phyloP scores from a whole-genome alignment of 192 early-diverging fungal species.

The Backusella macrospora region DNA sequence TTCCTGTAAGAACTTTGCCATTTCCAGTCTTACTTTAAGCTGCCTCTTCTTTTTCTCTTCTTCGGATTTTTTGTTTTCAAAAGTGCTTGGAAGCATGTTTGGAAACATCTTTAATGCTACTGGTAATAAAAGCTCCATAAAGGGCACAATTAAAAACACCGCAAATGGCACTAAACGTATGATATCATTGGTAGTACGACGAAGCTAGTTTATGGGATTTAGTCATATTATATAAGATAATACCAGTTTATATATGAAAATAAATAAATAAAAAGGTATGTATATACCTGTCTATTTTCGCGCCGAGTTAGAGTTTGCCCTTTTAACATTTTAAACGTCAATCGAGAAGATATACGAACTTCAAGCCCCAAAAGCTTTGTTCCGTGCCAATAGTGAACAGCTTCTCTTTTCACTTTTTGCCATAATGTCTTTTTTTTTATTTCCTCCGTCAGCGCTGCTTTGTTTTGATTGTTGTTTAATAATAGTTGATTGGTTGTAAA shows the following conservation, averaged over 20 bases:
- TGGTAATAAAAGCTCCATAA: constrained; percentile 93
- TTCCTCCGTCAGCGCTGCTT: too few relatives aligned
- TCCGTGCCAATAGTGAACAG: constrained; percentile 91
- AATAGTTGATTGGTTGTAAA: too few relatives aligned
- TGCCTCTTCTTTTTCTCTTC: constrained; percentile 95
- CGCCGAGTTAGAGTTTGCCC: constrained; percentile 81
- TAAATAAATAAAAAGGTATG: too few relatives aligned
- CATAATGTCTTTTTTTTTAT: constrained; percentile 61
- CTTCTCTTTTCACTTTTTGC: constrained; percentile 86
- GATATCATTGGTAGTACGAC: constrained; percentile 85
- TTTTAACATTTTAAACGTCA: constrained; percentile 72
- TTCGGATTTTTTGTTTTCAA: constrained; percentile 76
- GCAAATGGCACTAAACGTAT: constrained; percentile 91
- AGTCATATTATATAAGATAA: not conserved
- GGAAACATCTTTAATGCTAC: constrained; percentile 93
- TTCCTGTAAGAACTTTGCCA: constrained; percentile 95
- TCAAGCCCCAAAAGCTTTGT: constrained; percentile 89
- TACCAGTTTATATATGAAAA: not conserved
- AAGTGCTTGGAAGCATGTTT: constrained; percentile 95
- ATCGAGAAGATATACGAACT: constrained; percentile 78
- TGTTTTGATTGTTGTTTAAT: too few relatives aligned
- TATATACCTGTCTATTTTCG: constrained; percentile 78
- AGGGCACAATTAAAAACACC: constrained; percentile 91
- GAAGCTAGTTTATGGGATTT: constrained; percentile 53
- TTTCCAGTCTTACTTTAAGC: constrained; percentile 88